A percentile compares a stretch with the other conserved stretches of the same genome.
These are phyloP conservation scores for Noccaea bulbosa DNA, from an alignment of 345 rosid genomes.

Conservation along the genomic window DNA sequence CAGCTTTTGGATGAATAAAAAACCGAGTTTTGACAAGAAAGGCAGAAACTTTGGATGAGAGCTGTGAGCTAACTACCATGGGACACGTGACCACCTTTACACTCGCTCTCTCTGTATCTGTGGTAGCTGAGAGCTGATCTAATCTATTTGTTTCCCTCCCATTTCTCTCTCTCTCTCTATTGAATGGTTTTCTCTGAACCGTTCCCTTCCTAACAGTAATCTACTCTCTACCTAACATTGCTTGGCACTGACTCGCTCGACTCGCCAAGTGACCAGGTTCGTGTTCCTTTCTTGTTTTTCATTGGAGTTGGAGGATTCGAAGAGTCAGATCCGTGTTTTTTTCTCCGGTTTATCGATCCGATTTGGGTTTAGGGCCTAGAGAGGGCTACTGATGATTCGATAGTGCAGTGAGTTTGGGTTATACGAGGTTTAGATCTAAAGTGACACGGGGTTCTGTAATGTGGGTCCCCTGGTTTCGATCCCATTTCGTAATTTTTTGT, in stretches of 20 bases:
- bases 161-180: constrained; percentile 23
- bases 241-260: constrained; percentile 20
- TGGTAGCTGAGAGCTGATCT: constrained; percentile 34
- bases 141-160: constrained; percentile 37
- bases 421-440: constrained; percentile 23
- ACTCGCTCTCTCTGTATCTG: constrained; percentile 13
- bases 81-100: constrained; percentile 44
- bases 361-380: constrained; percentile 30
- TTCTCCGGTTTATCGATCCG: not conserved
- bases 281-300: not conserved
- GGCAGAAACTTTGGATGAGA: constrained; percentile 10
- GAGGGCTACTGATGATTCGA: constrained; percentile 3
- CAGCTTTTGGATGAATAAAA: too few relatives aligned
- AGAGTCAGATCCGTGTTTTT: constrained; percentile 31
- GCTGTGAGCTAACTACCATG: constrained; percentile 50
- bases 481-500: not conserved
- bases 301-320: not conserved
- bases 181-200: constrained; percentile 25
- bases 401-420: constrained; percentile 12
- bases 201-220: constrained; percentile 7
- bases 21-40: not conserved
- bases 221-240: constrained; percentile 34
- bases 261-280: constrained; percentile 22
- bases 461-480: constrained; percentile 26
- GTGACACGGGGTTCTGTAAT: constrained; percentile 3